Evolutionary conservation across 768 basidiomycete species (phyloP), one percentile per base, ranked within the genome.

Genomic region (Xerocomellus chrysenteron): DNA sequence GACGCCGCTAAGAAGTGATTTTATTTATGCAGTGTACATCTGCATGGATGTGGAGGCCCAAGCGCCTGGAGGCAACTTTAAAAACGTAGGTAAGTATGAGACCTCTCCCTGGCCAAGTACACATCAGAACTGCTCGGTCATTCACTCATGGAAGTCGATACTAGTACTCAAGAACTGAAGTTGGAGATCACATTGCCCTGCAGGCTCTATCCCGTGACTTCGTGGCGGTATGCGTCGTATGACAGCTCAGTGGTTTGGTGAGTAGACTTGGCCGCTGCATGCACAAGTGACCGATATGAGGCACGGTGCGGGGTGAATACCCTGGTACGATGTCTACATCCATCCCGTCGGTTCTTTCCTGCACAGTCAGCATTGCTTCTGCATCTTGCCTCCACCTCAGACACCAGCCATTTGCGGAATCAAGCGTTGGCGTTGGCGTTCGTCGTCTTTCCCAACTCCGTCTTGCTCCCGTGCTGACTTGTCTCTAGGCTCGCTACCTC

Each of bases 371-470:
- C 55, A 64, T 74, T 19, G 59, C 61, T 21, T 66, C 72, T 0
- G 71, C 69, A 0, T 68, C 67, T 14, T 64, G 60, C 35, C 64
- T 72, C 21, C 62, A 73, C 24, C 65, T 66, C 10, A 65, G 61
- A n/a, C 65, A 69, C 35, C 54, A 54, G 1, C 57, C 68, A 5
- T 52, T 71, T 16, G 59, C 41, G 16, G 61, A 60, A 33, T 70
- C 75, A 0, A 70, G 70, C 2, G 70, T 74, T 14, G 69, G 77
- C 14, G 60, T 63, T 17, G 83, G 78, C n/a, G 82, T 83, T 39
- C 61, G 80, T 70, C n/a, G 24, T 24, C 32, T n/a, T 21, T 26
- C 7, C 24, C 12, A 8, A 9, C n/a, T 35, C 12, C 36, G 14
- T n/a, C 1, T 42, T 26, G 35, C 39, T 44, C 47, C 13, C 10